Conservation (phyloP, 2,329 filamentous ascomycete genomes). For the Chlorencoelia australis region DNA sequence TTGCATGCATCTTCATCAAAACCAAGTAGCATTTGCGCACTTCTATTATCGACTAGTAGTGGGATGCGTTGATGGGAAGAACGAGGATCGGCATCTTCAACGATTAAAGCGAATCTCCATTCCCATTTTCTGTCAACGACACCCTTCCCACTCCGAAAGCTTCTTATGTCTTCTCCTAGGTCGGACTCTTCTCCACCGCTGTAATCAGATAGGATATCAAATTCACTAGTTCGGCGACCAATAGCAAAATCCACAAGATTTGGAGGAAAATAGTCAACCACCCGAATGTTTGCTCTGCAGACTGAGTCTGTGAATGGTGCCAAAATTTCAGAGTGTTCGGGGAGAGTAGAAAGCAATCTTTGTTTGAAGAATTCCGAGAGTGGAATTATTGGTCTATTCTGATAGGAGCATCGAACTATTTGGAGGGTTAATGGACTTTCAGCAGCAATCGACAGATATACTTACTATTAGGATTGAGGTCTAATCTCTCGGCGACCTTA, state of each 20-base stretch:
- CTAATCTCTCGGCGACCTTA: conserved; percentile 19
- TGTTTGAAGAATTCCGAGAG: conserved; percentile 2
- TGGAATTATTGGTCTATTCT: background rate
- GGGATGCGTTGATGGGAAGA: conserved; percentile 43
- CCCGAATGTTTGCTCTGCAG: conserved; percentile 61
- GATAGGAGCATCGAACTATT: conserved; percentile 33
- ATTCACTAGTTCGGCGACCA: conserved; percentile 36
- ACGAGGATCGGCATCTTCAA: conserved; percentile 54
- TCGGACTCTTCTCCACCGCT: conserved; percentile 23
- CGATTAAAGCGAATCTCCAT: conserved; percentile 72
- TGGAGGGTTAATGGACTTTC: conserved; percentile 4
- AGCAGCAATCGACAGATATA: background rate
- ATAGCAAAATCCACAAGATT: conserved; percentile 61
- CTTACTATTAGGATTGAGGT: conserved; percentile 30
- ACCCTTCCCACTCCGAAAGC: conserved; percentile 15
- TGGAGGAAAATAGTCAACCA: conserved; percentile 70
- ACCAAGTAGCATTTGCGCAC: conserved; percentile 46
- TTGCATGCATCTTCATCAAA: conserved; percentile 38
- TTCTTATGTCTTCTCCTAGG: conserved; percentile 15
- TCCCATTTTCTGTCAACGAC: conserved; percentile 46
- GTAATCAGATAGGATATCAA: conserved; percentile 39
- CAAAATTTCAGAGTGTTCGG: conserved; percentile 23
- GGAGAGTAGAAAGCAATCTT: background rate
- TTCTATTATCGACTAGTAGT: conserved; percentile 53
- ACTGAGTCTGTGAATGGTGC: conserved; percentile 67